These are phyloP conservation scores for Drosera capensis DNA, from an alignment of 148 eudicot species.

Conservation along the genomic window DNA sequence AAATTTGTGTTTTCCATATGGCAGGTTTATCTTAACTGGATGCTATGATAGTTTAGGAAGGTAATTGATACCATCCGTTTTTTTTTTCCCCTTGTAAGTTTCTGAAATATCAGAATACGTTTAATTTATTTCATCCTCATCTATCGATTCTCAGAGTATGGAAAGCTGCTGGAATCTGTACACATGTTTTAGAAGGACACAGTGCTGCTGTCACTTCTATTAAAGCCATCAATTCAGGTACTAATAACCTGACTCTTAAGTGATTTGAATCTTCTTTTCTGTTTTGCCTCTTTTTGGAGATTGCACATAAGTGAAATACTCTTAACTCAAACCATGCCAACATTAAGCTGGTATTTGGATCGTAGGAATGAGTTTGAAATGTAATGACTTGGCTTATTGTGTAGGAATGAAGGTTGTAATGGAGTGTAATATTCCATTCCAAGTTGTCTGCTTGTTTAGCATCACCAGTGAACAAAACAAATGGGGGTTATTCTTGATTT, in stretches of 20 bases:
- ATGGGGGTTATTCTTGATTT: no score
- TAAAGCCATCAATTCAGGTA: slow-evolving; percentile 45
- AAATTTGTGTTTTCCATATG: slow-evolving; percentile 4
- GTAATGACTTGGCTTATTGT: no score
- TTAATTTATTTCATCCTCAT: slow-evolving; percentile 1
- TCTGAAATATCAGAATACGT: no score
- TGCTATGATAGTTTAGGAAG: slow-evolving; percentile 84
- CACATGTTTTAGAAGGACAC: slow-evolving; percentile 82
- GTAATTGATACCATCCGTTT: slow-evolving; percentile 17
- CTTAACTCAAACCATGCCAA: no score
- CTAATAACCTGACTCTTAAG: background rate
- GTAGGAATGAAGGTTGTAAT: no score
- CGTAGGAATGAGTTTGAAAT: no score
- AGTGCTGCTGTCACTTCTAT: slow-evolving; percentile 55
- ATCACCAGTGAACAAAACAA: no score
- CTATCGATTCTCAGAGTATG: slow-evolving; percentile 63
- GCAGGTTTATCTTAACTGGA: slow-evolving; percentile 81
- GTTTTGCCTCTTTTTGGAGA: no score
- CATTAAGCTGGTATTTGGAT: no score
- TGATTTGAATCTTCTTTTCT: background rate
- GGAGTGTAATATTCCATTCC: no score
- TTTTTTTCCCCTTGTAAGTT: background rate
- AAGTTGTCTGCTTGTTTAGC: no score
- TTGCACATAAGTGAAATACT: no score
- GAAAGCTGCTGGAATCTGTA: slow-evolving; percentile 59